Conservation (phyloP, 176 grass and related monocot species). For the Carex littledalei region DNA sequence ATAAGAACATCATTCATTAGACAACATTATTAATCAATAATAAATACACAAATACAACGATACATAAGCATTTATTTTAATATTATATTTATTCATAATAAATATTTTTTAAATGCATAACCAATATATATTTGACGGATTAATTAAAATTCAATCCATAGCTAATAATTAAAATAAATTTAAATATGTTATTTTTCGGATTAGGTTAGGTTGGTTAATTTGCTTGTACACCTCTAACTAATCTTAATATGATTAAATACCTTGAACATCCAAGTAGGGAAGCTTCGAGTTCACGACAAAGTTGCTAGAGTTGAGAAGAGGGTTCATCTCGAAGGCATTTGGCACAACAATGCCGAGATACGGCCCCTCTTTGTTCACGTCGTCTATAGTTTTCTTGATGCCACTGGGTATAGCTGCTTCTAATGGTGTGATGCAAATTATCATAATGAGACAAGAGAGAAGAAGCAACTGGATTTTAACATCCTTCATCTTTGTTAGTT, state of each 20-base stretch:
- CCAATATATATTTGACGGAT: too few relatives aligned
- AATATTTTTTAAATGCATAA: too few relatives aligned
- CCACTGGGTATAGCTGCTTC: neutral
- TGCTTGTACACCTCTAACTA: neutral
- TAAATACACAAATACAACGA: too few relatives aligned
- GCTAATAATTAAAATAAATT: too few relatives aligned
- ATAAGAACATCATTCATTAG: too few relatives aligned
- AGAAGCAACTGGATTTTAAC: neutral
- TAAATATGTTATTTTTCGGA: too few relatives aligned
- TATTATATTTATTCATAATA: too few relatives aligned
- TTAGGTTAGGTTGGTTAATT: too few relatives aligned
- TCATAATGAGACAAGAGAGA: neutral
- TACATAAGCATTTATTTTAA: too few relatives aligned
- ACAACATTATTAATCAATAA: too few relatives aligned
- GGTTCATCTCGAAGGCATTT: slow-evolving; percentile 65
- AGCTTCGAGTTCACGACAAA: slow-evolving; percentile 17
- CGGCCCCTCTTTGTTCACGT: slow-evolving; percentile 32
- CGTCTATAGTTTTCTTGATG: neutral
- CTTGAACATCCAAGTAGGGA: slow-evolving; percentile 61
- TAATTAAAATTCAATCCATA: too few relatives aligned
- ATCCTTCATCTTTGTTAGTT: slow-evolving; percentile 7
- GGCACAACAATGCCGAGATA: slow-evolving; percentile 68
- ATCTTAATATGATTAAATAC: slow-evolving; percentile 15
- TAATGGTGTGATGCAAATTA: neutral
- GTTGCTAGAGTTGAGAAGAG: slow-evolving; percentile 37